Base-by-base conservation (phyloP, 169 alveolate genomes). In the Plasmodium cynomolgi region DNA sequence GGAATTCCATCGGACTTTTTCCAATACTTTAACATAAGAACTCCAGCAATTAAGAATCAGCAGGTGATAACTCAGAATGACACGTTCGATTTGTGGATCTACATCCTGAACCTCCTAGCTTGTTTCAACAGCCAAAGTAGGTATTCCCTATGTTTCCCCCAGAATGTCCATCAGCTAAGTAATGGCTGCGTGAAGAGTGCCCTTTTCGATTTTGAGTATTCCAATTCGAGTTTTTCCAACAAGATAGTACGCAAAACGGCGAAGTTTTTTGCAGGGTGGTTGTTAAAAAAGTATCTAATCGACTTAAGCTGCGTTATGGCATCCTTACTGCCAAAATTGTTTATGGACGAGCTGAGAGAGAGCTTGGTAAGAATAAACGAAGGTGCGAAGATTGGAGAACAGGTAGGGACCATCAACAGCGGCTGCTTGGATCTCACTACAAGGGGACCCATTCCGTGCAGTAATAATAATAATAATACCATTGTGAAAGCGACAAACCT, bases 281-380 rank as follows among this genome's bases (percentile, higher is more conserved):
- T 97, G 13, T 54, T 96, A 26, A 84, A 96, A 56, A 94, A 93
- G 39, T 92, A 96, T 58, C 94, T 96, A 34, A 94, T 97, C 9
- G 97, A 96, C 73, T 80, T 95, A 31, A 83, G 93, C 37, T 97
- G 97, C 62, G 95, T 90, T 20, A 92, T 97, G 81, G 96, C 97
- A 74, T 95, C 95, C 4, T 84, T 97, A 56, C 39, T 93, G 17
- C 98, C 98, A 8, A 96, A 95, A 34, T 83, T 92, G 80, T 79
- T 96, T 56, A 83, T 93, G 34, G 93, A 77, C 15, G 93, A 95
- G 39, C 93, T 95, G 50, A 79, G 84, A 75, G 81, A 83, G 39
- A 90, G 75, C 37, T 62, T 56, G 29, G 68, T 8, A 44, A 81
- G 33, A 58, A 92, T 44, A 34, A 93, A 84, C 20, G 75, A 82